These are phyloP conservation scores for Castanospermum australe DNA, from an alignment of 306 rosid species.

Conservation along the genomic window DNA sequence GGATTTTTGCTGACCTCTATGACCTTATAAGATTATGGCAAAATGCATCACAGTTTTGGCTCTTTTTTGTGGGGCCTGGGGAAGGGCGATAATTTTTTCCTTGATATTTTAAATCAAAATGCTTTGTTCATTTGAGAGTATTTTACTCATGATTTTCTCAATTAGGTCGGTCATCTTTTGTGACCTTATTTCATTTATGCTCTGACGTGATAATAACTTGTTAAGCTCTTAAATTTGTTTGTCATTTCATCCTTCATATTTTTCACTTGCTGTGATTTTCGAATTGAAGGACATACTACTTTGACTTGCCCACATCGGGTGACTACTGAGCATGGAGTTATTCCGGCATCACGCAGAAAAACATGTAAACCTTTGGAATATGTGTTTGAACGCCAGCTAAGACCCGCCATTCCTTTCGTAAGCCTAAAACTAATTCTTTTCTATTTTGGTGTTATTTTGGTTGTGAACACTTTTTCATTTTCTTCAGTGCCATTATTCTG, in stretches of 20 bases:
- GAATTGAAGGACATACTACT: conserved; percentile 84
- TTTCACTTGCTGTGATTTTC: conserved; percentile 21
- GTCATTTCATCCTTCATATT: neutral
- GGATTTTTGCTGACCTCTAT: neutral
- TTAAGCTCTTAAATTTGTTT: neutral
- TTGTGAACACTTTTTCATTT: neutral
- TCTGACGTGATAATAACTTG: neutral
- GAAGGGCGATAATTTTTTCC: neutral
- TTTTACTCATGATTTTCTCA: neutral
- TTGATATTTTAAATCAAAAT: neutral
- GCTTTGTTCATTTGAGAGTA: neutral
- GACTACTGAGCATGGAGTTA: conserved; percentile 79
- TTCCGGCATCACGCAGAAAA: conserved; percentile 71
- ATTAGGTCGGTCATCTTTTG: neutral
- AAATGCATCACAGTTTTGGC: neutral
- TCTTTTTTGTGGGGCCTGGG: neutral
- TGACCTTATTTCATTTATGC: neutral
- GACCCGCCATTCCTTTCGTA: conserved; percentile 55
- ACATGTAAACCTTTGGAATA: conserved; percentile 63
- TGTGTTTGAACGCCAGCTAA: conserved; percentile 86
- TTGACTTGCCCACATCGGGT: conserved; percentile 85
- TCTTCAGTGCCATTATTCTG: neutral
- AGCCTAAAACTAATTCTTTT: conserved; percentile 7
- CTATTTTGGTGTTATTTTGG: neutral
- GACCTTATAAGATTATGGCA: neutral